phyloP scores from a whole-genome alignment of 2,329 filamentous ascomycete species.

The Ophiognomonia clavigignenti-juglandacearum region DNA sequence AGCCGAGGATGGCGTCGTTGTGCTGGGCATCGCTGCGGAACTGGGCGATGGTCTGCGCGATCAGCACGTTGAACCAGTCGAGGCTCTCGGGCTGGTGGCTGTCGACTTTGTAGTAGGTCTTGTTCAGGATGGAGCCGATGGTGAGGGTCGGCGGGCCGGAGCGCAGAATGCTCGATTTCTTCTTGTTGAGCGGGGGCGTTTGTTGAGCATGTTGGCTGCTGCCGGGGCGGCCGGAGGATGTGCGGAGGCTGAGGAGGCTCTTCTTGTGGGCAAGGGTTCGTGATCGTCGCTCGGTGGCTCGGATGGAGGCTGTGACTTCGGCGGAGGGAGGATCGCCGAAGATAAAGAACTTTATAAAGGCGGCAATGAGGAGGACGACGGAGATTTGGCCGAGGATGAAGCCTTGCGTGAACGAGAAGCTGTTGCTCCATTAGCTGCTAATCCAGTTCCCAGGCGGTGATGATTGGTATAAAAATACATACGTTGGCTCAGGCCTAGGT shows the following conservation, averaged over 20 bases:
- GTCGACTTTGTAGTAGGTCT: conserved; percentile 96
- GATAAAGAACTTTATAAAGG: conserved; percentile 99
- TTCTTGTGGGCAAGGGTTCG: conserved; percentile 72
- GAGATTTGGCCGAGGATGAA: conserved; percentile 91
- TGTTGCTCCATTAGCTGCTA: conserved; percentile 28
- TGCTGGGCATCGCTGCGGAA: conserved; percentile 88
- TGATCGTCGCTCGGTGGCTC: conserved; percentile 69
- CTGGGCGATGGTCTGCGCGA: conserved; percentile 95
- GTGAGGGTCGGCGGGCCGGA: conserved; percentile 67
- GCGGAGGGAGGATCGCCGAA: conserved; percentile 88
- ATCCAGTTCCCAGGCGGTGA: background rate
- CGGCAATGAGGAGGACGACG: conserved; percentile 83
- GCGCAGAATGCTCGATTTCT: conserved; percentile 68
- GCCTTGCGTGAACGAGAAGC: conserved; percentile 87
- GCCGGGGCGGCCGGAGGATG: conserved; percentile 31
- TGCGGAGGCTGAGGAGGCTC: conserved; percentile 61
- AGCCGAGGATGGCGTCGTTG: conserved; percentile 83
- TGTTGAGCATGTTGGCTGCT: conserved; percentile 28
- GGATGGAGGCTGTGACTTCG: conserved; percentile 71
- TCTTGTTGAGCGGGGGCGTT: conserved; percentile 45
- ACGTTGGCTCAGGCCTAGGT: conserved; percentile 40
- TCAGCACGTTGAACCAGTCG: conserved; percentile 98
- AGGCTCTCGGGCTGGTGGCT: conserved; percentile 94
- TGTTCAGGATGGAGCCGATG: conserved; percentile 88
- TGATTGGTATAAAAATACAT: conserved; percentile 21